Evolutionary conservation across 106 monocot species (phyloP).

Genomic region (Dioscorea zingiberensis): DNA sequence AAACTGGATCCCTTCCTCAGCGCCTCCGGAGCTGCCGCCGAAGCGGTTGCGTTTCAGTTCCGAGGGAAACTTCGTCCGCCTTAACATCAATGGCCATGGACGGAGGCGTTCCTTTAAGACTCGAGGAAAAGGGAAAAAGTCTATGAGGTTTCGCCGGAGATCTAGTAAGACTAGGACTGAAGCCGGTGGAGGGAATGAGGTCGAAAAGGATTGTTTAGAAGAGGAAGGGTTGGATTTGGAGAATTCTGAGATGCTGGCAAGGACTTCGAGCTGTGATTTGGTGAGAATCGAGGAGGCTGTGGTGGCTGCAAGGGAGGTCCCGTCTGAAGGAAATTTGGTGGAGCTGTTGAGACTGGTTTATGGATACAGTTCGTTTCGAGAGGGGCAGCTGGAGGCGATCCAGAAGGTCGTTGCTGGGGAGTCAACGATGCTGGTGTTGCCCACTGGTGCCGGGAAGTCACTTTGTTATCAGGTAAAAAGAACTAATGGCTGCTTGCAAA

Average conservation of each 20-base stretch:
- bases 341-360: constrained; percentile 62
- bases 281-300: constrained; percentile 37
- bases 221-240: constrained; percentile 27
- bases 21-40: constrained; percentile 5
- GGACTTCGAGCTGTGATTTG: not conserved
- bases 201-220: constrained; percentile 2
- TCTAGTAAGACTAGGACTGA: constrained; percentile 2
- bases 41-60: constrained; percentile 25
- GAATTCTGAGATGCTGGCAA: constrained; percentile 7
- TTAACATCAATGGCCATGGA: constrained; percentile 82
- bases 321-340: constrained; percentile 58
- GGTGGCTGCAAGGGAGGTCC: constrained; percentile 35
- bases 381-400: constrained; percentile 79
- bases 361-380: constrained; percentile 82
- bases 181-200: not conserved
- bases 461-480: constrained; percentile 87
- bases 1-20: constrained; percentile 14
- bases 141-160: constrained; percentile 25
- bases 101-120: constrained; percentile 30
- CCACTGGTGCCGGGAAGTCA: constrained; percentile 95
- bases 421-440: constrained; percentile 85
- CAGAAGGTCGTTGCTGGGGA: constrained; percentile 52
- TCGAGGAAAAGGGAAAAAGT: constrained; percentile 17
- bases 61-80: constrained; percentile 82
- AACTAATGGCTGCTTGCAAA: too few species aligned